Evolutionary conservation across 768 basidiomycete genomes (phyloP), one percentile per base, ranked within the genome.

Genomic region (Hemileccinum rubropunctum): DNA sequence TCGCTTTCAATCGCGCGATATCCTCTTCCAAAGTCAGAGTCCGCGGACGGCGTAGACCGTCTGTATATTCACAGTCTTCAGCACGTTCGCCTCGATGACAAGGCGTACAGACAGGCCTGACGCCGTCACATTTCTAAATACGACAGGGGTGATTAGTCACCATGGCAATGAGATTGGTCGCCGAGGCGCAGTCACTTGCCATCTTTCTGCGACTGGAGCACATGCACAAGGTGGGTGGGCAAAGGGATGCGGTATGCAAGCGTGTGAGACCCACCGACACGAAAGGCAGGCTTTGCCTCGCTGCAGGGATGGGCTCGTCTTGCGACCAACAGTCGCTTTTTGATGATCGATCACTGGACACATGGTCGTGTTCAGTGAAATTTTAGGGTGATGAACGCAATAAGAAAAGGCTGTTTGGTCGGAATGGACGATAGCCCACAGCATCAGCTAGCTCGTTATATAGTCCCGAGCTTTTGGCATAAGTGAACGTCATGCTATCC

Each of bases 51-150:
- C 77, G 77, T 28, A 76, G 76, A 6, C 80, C 81, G 58, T 87
- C 85, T 6, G 80, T 73, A 63, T 86, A 88, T 67, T 88, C 85
- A 63, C 86, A 88, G 27, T 82, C 82, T 46, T 84, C 84, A 23
- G 74, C 74, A 50, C 83, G 79, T 33, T 82, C 79, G 21, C 80
- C 77, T 8, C 73, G 69, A 20, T 70, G 64, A 68, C 86, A 88
- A 36, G 82, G 84, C 1, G 79, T 79, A 62, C 86, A 88, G 10
- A 77, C 69, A 2, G 86, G 86, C 49, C 80, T 79, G 4, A 61
- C 63, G 15, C 84, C 83, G 57, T 88, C 85, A 56, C 86, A 88
- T 73, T 80, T 81, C 86, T 84, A 49, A 9, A 18, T 9, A 18
- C n/a, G 33, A 26, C 27, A 45, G 7, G 7, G 20, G 15, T 12